Base-by-base conservation (phyloP, 768 basidiomycete genomes). In the Neoboletus magnificus region DNA sequence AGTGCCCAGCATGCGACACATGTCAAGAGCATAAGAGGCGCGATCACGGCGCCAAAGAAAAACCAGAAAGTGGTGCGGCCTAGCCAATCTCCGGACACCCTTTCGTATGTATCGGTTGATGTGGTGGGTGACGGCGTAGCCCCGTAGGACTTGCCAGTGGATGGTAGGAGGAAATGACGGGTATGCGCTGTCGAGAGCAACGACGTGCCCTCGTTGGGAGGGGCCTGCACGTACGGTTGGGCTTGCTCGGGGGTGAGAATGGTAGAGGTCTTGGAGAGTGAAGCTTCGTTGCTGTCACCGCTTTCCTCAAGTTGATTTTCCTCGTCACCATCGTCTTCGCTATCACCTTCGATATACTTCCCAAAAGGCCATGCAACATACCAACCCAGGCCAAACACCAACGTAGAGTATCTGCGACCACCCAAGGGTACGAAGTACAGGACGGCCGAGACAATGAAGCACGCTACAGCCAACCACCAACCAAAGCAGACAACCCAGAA, bases 341-440 rank as follows among this genome's bases (percentile, higher is more conserved):
- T 68, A 56, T 86, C 86, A 12, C 93, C 92, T 71, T 98, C 94
- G 46, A 99, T 92, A 68, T 98, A 99, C 72, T 98, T 98, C 20
- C 97, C 95, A 67, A 99, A 99, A 2, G 97, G 97, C 97, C 97
- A 98, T 22, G 84, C 83, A 50, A 98, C 81, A 70, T 99, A 99
- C 91, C 94, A 97, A 7, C 93, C 94, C 25, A 99, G 75, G 15
- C 97, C 97, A 65, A 85, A 93, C 6, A 98, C 76, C 30, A 98
- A 79, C n/a, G 81, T 82, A 3, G 91, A 83, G 69, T 96, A 98
- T 47, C 83, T 86, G 60, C 78, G 79, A 41, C 93, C 93, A 13
- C 97, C 96, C 44, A 81, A 80, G 0, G 95, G 91, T 7, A 93
- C 75, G 41, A 88, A 50, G 65, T 80, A 86, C 29, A 99, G 77